Evolutionary conservation across 1,284 basidiomycete species (phyloP), one percentile per base, ranked within the genome.

Genomic region (Waitea zeae): DNA sequence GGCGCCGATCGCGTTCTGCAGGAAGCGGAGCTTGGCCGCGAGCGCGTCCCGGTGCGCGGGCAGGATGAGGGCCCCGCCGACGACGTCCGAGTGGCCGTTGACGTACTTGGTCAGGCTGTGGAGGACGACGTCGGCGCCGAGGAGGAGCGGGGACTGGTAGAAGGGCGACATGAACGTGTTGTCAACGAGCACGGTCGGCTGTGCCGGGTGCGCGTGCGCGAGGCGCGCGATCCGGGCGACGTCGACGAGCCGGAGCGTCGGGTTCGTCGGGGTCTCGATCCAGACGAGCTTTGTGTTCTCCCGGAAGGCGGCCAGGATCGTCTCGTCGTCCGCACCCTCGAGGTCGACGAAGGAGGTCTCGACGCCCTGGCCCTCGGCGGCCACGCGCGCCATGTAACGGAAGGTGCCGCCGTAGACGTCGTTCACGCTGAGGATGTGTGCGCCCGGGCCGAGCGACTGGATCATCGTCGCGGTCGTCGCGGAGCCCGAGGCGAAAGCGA

Each of bases 251-350:
- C 79, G 74, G 9, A 97, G 73, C 1, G 87, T 88, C 1, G 93
- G 93, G 58, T 97, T 97, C 12, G 90, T 96, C 0, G 92, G 93
- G 0, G 84, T 70, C 57, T 98, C 92, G 49, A 96, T 75, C 90
- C 90, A 97, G 39, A 98, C 71, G n/a, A 97, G 64, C 81, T 92
- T 88, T 3, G 90, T 96, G 45, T 92, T 81, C 2, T 70, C 61
- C 26, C 61, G 63, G 42, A 95, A 67, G 0, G 80, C 65, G 5
- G 62, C 59, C 13, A 75, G 43, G 22, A 90, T 64, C 17, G 69
- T 58, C 3, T 77, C 67, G 37, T 82, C 77, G 33, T 72, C 64
- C 2, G 64, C 65, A 11, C 55, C 61, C 48, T 87, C 79, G 33
- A 96, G 61, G 51, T 96, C 83, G n/a, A 95, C 50, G 50, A 92